Conservation (phyloP, 495 filamentous ascomycete species). For the Bombardia bombarda region DNA sequence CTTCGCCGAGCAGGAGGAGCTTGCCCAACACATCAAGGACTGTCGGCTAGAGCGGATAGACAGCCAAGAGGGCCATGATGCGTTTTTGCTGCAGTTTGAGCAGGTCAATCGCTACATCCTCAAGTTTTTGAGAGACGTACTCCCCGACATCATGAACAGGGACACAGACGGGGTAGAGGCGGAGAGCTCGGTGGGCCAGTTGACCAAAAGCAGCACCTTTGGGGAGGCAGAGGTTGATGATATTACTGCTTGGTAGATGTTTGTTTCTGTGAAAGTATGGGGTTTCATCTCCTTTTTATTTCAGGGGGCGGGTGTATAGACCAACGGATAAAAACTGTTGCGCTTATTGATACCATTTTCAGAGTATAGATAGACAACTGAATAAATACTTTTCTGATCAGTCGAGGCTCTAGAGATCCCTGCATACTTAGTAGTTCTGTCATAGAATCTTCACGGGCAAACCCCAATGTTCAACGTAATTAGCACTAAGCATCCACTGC, state of each 20-base stretch:
- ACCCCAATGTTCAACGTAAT: too few species aligned
- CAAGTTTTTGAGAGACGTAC: conserved; percentile 69
- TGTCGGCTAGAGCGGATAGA: conserved; percentile 77
- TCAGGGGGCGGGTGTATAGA: too few species aligned
- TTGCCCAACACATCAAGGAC: conserved; percentile 75
- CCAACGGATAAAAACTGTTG: too few species aligned
- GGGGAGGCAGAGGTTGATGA: conserved; percentile 95
- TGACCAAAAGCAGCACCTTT: conserved; percentile 79
- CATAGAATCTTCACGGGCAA: too few species aligned
- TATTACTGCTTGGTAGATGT: conserved; percentile 94
- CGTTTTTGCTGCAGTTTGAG: conserved; percentile 92
- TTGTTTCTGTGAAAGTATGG: too few species aligned
- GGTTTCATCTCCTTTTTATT: too few species aligned
- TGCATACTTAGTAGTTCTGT: too few species aligned
- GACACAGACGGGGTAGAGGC: conserved; percentile 40
- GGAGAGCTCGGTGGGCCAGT: conserved; percentile 35
- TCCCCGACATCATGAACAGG: conserved; percentile 79
- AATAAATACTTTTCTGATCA: too few species aligned
- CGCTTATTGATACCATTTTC: too few species aligned
- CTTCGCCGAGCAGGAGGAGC: conserved; percentile 87
- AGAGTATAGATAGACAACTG: too few species aligned
- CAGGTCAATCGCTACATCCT: conserved; percentile 88
- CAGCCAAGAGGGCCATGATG: conserved; percentile 90
- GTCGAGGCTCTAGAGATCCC: too few species aligned
- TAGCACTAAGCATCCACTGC: too few species aligned